Percentiles rank a stretch among this genome's conserved stretches.
Evolutionary conservation across 2,329 filamentous ascomycete genomes (phyloP).

Genomic region (Ophiocordyceps australis): DNA sequence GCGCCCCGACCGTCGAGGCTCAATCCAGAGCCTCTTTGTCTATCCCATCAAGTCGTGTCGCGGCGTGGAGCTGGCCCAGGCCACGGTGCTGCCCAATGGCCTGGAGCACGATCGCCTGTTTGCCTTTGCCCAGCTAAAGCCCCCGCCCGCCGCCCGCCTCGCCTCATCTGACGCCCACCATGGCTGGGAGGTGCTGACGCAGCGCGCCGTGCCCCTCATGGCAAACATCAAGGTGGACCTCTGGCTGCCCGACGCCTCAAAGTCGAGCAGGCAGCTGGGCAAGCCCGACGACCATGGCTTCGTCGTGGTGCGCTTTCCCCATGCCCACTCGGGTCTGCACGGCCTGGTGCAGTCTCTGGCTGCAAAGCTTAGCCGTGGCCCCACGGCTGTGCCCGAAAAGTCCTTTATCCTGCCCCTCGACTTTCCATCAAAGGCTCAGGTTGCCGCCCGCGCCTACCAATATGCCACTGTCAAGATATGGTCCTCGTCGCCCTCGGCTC

Average conservation of each 20-base stretch:
- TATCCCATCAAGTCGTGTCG: slow-evolving; percentile 74
- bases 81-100: slow-evolving; percentile 47
- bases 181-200: slow-evolving; percentile 54
- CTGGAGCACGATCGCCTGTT: slow-evolving; percentile 70
- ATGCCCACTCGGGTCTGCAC: slow-evolving; percentile 28
- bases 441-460: slow-evolving; percentile 37
- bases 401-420: slow-evolving; percentile 50
- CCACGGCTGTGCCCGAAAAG: slow-evolving; percentile 33
- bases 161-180: background rate
- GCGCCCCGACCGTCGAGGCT: slow-evolving; percentile 6
- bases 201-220: slow-evolving; percentile 50
- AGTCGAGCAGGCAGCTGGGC: slow-evolving; percentile 29
- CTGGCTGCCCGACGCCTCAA: slow-evolving; percentile 49
- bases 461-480: slow-evolving; percentile 47
- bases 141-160: slow-evolving; percentile 1
- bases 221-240: slow-evolving; percentile 50
- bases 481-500: slow-evolving; percentile 33
- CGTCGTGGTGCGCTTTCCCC: slow-evolving; percentile 49
- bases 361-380: slow-evolving; percentile 31
- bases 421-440: slow-evolving; percentile 37
- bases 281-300: slow-evolving; percentile 37
- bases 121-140: slow-evolving; percentile 49
- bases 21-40: slow-evolving; percentile 48
- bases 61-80: slow-evolving; percentile 52
- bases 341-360: slow-evolving; percentile 24